Evolutionary conservation across 768 basidiomycete genomes (phyloP).

Genomic region (Punctularia strigosozonata): DNA sequence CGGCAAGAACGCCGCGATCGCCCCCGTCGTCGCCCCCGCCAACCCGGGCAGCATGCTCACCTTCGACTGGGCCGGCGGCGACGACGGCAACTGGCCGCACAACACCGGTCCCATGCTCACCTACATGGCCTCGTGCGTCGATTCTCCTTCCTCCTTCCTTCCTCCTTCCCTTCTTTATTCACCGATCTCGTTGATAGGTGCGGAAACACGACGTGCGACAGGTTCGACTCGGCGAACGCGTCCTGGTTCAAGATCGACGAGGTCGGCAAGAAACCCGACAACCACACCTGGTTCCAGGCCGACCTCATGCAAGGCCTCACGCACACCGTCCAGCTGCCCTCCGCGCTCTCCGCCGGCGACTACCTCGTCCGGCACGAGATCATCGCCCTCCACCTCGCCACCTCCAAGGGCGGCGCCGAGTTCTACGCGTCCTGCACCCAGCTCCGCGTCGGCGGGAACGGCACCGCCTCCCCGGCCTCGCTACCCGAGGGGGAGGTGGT

Average conservation of each 20-base stretch:
- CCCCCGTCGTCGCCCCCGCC: conserved; percentile 37
- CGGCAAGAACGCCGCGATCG: conserved; percentile 39
- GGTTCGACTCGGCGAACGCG: conserved; percentile 45
- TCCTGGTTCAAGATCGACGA: conserved; percentile 58
- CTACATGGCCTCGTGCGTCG: conserved; percentile 58
- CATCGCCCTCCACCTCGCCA: conserved; percentile 17
- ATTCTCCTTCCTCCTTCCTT: too few relatives aligned
- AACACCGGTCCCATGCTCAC: conserved; percentile 61
- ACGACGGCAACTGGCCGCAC: conserved; percentile 34
- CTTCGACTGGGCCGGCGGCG: conserved; percentile 44
- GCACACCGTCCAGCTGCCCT: conserved; percentile 17
- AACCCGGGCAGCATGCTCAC: conserved; percentile 46
- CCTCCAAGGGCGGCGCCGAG: conserved; percentile 47
- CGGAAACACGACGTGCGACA: conserved; percentile 39
- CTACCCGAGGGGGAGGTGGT: conserved; percentile 52
- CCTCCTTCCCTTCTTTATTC: too few relatives aligned
- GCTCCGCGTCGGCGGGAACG: conserved; percentile 37
- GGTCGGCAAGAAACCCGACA: conserved; percentile 13
- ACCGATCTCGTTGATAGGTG: too few relatives aligned
- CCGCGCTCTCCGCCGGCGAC: conserved; percentile 11
- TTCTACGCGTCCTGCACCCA: conserved; percentile 70
- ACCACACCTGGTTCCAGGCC: conserved; percentile 17
- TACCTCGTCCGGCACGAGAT: conserved; percentile 19
- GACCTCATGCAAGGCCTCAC: conserved; percentile 15
- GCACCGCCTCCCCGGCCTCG: conserved; percentile 38